These are phyloP conservation scores for Panaeolus papilionaceus DNA, from an alignment of 768 basidiomycete genomes.

Conservation along the genomic window DNA sequence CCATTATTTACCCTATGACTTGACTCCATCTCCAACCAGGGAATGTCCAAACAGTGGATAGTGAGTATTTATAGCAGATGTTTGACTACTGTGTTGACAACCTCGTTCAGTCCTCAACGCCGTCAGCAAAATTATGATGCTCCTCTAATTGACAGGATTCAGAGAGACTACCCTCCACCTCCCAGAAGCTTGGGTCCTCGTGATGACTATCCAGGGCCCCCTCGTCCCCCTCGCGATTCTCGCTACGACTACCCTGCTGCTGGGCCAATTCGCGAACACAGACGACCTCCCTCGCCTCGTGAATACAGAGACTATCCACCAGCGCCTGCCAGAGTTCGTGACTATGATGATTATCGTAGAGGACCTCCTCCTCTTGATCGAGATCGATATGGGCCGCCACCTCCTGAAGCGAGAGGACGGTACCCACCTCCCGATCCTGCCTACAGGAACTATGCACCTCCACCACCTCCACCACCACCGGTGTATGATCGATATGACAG, in stretches of 20 bases:
- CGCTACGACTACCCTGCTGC: slow-evolving; percentile 68
- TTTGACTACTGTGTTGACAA: slow-evolving; percentile 12
- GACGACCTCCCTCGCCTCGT: slow-evolving; percentile 67
- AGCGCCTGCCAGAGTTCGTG: slow-evolving; percentile 59
- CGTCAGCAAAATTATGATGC: slow-evolving; percentile 54
- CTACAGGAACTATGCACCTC: slow-evolving; percentile 57
- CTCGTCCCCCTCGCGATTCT: slow-evolving; percentile 53
- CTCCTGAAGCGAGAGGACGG: slow-evolving; percentile 62
- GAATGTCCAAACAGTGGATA: slow-evolving; percentile 71
- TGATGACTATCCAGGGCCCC: slow-evolving; percentile 57
- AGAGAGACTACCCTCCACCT: slow-evolving; percentile 63
- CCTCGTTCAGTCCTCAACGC: slow-evolving; percentile 36
- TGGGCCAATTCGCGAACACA: slow-evolving; percentile 56
- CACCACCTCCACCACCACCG: slow-evolving; percentile 50
- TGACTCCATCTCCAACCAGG: slow-evolving; percentile 40
- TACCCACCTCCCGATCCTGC: slow-evolving; percentile 59
- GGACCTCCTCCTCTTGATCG: slow-evolving; percentile 50
- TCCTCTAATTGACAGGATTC: slow-evolving; percentile 63
- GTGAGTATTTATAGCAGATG: slow-evolving; percentile 45
- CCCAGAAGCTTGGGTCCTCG: slow-evolving; percentile 51
- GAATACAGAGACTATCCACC: slow-evolving; percentile 72
- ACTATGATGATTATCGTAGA: slow-evolving; percentile 74
- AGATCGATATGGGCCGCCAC: slow-evolving; percentile 60
- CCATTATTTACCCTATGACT: background rate
- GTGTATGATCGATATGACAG: slow-evolving; percentile 71